Evolutionary conservation across 257 asterid genomes (phyloP), one percentile per base, ranked within the genome.

Genomic region (Gentiana straminea): DNA sequence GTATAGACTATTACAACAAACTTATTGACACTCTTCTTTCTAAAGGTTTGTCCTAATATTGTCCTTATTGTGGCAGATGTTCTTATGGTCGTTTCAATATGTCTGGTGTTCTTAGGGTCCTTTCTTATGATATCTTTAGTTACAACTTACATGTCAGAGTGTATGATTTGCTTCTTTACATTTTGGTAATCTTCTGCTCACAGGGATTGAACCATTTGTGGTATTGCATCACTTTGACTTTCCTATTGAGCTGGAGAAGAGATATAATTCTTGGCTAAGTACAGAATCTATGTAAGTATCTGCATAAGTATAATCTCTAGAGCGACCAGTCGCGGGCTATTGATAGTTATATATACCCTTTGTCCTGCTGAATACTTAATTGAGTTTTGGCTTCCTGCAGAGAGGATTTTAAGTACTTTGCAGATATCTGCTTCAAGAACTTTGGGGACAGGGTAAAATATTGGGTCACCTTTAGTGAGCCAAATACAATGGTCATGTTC

Each of bases 401-500:
- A 86, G 77, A 74, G 8, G 94, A 84, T 55, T 81, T 81, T 33
- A 65, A 61, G 52, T 72, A 76, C 57, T 74, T 62, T 9, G 94
- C 84, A 41, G 76, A 76, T 13, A 47, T 71, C 32, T 84, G 94
- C 59, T 84, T 81, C 74, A 74, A 64, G 61, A 60, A 55, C 55
- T 78, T 84, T 51, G 89, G 84, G 8, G 77, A 74, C 52, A 56
- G 84, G 45, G 89, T 83, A 49, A 83, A 74, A 45, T 59, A 72
- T 33, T 83, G 89, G 93, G 68, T 59, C 33, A 80, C 89, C 43
- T 56, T 80, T 49, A 83, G 79, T 35, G 93, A 83, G 66, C 89
- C 93, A 3, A 78, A 78, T 64, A 62, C 76, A 11, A 37, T 69
- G 54, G 72, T 72, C 6, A 62, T 54, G 54, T 65, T 70, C 5